Percentiles rank a stretch among this genome's conserved stretches.
phyloP scores from a whole-genome alignment of 305 asterid species.

The Solanum aculeatissimum region DNA sequence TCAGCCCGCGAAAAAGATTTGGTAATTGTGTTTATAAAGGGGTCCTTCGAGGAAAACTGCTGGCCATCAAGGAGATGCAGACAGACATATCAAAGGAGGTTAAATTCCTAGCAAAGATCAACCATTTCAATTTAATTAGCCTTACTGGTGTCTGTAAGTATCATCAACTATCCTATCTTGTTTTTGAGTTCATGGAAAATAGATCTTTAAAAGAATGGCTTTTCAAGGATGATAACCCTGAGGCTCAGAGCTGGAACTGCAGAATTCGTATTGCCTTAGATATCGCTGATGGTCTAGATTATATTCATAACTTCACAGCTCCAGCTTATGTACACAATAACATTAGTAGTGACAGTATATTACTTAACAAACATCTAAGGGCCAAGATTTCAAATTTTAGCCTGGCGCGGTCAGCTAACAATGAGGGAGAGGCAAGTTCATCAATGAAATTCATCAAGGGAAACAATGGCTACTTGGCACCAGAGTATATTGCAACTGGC shows the following conservation, averaged over 20 bases:
- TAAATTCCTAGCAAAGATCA: conserved; percentile 35
- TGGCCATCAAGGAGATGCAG: conserved; percentile 30
- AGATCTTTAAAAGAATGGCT: conserved; percentile 55
- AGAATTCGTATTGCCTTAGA: conserved; percentile 44
- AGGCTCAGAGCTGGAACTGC: conserved; percentile 30
- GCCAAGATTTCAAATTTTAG: conserved; percentile 51
- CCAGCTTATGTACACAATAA: conserved; percentile 51
- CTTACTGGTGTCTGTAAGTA: conserved; percentile 45
- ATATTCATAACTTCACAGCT: conserved; percentile 45
- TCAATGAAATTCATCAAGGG: conserved; percentile 7
- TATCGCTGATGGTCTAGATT: conserved; percentile 46
- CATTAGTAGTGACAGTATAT: conserved; percentile 30
- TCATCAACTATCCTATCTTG: conserved; percentile 26
- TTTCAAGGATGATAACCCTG: conserved; percentile 1
- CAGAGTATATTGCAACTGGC: conserved; percentile 29
- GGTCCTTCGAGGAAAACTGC: conserved; percentile 29
- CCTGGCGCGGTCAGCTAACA: conserved; percentile 20
- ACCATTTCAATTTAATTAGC: conserved; percentile 45
- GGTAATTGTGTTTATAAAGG: conserved; percentile 35
- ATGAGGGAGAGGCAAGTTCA: conserved; percentile 11
- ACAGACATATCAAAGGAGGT: conserved; percentile 33
- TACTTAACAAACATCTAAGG: conserved; percentile 30
- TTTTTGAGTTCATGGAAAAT: conserved; percentile 49
- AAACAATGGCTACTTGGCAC: conserved; percentile 47
- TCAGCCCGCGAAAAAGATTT: conserved; percentile 24